Evolutionary conservation across 2,329 filamentous ascomycete genomes (phyloP).

Genomic region (Colletotrichum echinochloae): DNA sequence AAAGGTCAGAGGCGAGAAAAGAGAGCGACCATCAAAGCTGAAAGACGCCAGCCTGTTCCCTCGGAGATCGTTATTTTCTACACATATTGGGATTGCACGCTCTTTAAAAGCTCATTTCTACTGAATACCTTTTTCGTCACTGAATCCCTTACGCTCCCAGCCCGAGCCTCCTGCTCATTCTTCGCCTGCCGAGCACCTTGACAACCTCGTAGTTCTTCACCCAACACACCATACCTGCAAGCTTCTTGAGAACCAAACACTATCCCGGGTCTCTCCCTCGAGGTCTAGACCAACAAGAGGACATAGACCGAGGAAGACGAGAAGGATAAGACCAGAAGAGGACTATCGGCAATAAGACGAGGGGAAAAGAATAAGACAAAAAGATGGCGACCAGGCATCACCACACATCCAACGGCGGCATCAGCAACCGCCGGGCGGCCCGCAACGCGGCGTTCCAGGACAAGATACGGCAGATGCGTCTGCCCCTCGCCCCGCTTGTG

Average conservation of each 20-base stretch:
- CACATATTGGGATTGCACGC: conserved; percentile 4
- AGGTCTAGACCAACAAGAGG: neutral
- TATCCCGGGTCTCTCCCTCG: neutral
- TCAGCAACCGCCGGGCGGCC: conserved; percentile 54
- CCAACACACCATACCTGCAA: neutral
- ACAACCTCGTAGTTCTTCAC: neutral
- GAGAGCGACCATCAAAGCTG: conserved; percentile 20
- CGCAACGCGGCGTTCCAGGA: conserved; percentile 64
- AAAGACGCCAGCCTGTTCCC: conserved; percentile 34
- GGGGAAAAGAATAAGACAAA: conserved; percentile 17
- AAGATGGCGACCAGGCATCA: conserved; percentile 40
- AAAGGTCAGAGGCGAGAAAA: neutral
- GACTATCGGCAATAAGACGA: neutral
- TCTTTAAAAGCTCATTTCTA: neutral
- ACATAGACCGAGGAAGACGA: neutral
- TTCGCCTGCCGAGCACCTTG: neutral
- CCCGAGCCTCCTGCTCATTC: neutral
- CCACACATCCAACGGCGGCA: conserved; percentile 41
- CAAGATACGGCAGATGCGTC: conserved; percentile 75
- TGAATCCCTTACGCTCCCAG: neutral
- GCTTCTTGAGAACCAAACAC: neutral
- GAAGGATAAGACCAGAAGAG: neutral
- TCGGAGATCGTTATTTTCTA: conserved; percentile 25
- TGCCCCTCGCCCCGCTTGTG: conserved; percentile 75
- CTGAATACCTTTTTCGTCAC: neutral